Evolutionary conservation across 2,329 filamentous ascomycete species (phyloP).

Genomic region (Talaromyces sp.): DNA sequence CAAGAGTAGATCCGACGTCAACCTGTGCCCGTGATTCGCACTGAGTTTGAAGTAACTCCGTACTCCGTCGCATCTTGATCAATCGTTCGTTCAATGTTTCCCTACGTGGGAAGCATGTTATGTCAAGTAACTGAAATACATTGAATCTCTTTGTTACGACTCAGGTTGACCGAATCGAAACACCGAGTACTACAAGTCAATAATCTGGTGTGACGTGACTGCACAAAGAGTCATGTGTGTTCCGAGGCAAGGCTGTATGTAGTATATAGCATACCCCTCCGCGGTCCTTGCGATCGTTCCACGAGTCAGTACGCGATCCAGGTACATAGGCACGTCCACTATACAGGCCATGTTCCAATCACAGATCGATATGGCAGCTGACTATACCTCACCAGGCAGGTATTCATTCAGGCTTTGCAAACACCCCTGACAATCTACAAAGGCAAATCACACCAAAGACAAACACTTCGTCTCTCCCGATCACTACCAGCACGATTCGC

Average conservation of each 20-base stretch:
- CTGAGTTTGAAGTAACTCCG: background rate
- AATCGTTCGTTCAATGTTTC: background rate
- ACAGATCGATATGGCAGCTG: background rate
- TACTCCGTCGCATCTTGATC: background rate
- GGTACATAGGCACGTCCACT: background rate
- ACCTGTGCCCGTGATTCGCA: background rate
- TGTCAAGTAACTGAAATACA: background rate
- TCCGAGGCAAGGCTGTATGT: background rate
- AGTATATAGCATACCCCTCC: background rate
- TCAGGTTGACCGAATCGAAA: background rate
- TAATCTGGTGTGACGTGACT: background rate
- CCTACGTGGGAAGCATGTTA: background rate
- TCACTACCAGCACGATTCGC: conserved; percentile 24
- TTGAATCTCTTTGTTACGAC: background rate
- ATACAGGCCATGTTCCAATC: background rate
- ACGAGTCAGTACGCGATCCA: background rate
- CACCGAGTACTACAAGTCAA: background rate
- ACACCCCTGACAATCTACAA: background rate
- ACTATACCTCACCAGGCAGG: background rate
- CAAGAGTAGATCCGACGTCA: background rate
- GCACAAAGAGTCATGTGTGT: background rate
- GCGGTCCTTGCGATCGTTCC: background rate
- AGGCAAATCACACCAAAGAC: conserved; percentile 33
- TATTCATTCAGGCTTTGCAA: background rate
- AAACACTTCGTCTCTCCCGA: conserved; percentile 30